phyloP scores from a whole-genome alignment of 441 rosid species.

The Cnidoscolus chayamansa region DNA sequence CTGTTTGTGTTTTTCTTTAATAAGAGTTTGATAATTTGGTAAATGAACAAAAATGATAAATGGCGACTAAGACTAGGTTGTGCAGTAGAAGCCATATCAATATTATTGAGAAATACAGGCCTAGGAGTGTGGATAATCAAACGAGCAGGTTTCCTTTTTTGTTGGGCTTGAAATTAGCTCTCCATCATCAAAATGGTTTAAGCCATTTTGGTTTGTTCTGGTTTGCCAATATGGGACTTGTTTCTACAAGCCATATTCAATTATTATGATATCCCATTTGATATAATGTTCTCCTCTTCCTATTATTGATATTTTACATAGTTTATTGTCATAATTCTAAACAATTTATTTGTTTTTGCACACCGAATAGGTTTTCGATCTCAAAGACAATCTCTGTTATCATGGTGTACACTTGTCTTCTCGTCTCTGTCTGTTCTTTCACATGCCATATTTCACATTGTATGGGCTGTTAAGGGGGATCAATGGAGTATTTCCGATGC shows the following conservation, averaged over 20 bases:
- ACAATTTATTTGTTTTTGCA: neutral
- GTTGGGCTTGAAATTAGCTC: too few species aligned
- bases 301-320: neutral
- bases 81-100: neutral
- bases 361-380: conserved; percentile 32
- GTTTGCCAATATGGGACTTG: too few species aligned
- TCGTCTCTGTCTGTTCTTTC: conserved; percentile 40
- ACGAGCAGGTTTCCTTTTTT: too few species aligned
- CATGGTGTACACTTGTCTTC: conserved; percentile 38
- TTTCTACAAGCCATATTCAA: too few species aligned
- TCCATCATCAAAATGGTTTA: too few species aligned
- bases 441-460: conserved; percentile 38
- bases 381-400: conserved; percentile 35
- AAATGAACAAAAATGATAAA: too few species aligned
- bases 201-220: too few species aligned
- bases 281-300: neutral
- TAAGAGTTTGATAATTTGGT: neutral
- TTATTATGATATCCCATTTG: neutral
- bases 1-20: neutral
- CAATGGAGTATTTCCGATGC: conserved; percentile 40
- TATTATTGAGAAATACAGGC: too few species aligned
- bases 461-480: conserved; percentile 41
- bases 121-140: too few species aligned
- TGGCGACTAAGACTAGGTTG: neutral
- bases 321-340: neutral